Conservation (phyloP, 2,329 filamentous ascomycete genomes). For the Aspergillus latus region DNA sequence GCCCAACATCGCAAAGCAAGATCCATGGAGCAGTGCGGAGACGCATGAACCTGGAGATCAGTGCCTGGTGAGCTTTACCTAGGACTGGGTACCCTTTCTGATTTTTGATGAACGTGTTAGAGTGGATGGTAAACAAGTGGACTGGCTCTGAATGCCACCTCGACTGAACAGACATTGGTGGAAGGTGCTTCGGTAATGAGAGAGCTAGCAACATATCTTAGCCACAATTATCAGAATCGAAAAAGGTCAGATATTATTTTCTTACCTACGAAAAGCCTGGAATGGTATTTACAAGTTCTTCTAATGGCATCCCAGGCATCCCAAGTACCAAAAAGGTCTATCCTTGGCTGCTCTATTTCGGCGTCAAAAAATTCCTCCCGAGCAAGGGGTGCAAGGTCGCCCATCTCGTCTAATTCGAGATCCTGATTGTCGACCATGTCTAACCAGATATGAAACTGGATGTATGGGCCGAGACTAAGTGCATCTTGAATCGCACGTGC, state of each 20-base stretch:
- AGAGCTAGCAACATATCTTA: slow-evolving; percentile 49
- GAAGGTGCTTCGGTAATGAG: slow-evolving; percentile 59
- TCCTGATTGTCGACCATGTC: slow-evolving; percentile 77
- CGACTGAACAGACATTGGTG: slow-evolving; percentile 55
- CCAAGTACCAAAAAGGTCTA: slow-evolving; percentile 79
- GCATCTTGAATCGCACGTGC: slow-evolving; percentile 80
- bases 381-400: slow-evolving; percentile 45
- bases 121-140: slow-evolving; percentile 55
- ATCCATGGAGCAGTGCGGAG: slow-evolving; percentile 61
- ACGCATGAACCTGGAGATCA: slow-evolving; percentile 59
- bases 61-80: slow-evolving; percentile 57
- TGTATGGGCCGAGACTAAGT: slow-evolving; percentile 69
- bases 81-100: slow-evolving; percentile 60
- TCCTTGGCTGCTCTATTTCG: slow-evolving; percentile 45
- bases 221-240: slow-evolving; percentile 1
- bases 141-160: slow-evolving; percentile 66
- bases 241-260: slow-evolving; percentile 12
- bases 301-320: slow-evolving; percentile 91
- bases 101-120: slow-evolving; percentile 57
- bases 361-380: slow-evolving; percentile 41
- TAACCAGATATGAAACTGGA: slow-evolving; percentile 77
- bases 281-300: slow-evolving; percentile 79
- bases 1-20: slow-evolving; percentile 58
- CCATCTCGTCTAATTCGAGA: slow-evolving; percentile 48
- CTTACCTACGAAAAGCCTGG: slow-evolving; percentile 81